Conservation (phyloP, 225 moss, liverwort and hornwort species). For the Climacium dendroides region DNA sequence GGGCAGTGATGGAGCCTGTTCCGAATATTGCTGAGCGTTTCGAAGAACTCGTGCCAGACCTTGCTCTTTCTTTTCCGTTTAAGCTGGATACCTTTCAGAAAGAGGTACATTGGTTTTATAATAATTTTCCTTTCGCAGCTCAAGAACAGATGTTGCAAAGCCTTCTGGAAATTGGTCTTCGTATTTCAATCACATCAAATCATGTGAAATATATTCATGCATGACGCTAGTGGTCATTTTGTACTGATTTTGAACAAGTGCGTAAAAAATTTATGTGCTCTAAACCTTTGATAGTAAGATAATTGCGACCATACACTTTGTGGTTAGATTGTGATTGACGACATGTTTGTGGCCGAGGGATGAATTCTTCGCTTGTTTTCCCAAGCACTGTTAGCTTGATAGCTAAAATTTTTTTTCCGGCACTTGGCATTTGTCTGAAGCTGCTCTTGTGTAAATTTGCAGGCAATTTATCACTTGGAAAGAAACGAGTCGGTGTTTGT, state of each 20-base stretch:
- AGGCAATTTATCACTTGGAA: conserved; percentile 98
- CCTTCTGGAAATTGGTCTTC: not conserved
- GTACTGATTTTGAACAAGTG: not conserved
- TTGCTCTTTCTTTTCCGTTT: conserved; percentile 87
- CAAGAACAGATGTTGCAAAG: not conserved
- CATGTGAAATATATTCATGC: not conserved
- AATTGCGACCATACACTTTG: not conserved
- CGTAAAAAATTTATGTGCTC: not conserved
- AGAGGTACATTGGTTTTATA: conserved; percentile 36
- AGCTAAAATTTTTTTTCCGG: not conserved
- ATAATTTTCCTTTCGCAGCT: not conserved
- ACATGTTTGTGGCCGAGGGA: not conserved
- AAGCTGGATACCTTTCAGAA: conserved; percentile 92
- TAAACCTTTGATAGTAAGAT: not conserved
- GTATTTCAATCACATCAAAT: not conserved
- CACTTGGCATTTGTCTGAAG: not conserved
- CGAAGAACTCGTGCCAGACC: conserved; percentile 79
- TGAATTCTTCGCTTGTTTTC: not conserved
- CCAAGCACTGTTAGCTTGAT: not conserved
- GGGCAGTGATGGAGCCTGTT: conserved; percentile 93
- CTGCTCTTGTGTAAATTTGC: conserved; percentile 6
- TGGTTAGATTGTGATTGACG: not conserved
- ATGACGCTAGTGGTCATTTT: not conserved
- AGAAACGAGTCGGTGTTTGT: conserved; percentile 99
- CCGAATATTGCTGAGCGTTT: conserved; percentile 64